Evolutionary conservation across 306 rosid genomes (phyloP), one percentile per base, ranked within the genome.

Genomic region (Prunus dulcis): DNA sequence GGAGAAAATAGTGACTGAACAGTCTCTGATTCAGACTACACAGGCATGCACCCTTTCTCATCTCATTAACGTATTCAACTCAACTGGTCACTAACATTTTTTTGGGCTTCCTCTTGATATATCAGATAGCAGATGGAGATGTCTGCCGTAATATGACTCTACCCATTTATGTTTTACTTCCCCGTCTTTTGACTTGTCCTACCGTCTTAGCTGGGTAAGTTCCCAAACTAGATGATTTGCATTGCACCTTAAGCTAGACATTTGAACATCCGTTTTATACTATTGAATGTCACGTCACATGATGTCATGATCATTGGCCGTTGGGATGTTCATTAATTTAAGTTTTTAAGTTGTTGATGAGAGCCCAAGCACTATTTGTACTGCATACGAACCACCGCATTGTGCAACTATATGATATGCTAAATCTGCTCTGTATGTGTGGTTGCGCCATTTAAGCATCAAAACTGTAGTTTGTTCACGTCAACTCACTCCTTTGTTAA

Each of bases 101-200:
- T 14, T 15, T 27, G 52, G 19, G 13, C 20, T 82, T 43, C 56
- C 67, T 69, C 57, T 71, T 69, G 76, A 53, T 76, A 27, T 49
- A 63, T 52, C 86, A 95, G 97, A 88, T 95, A 71, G 98, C 96
- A 52, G 98, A 92, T 76, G 97, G 98, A 78, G 96, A 94, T 69
- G 85, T 92, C 28, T 85, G 91, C 63, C 88, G 79, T 43, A 84
- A 85, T 77, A 79, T 92, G 81, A 84, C 90, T 8, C 71, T 95
- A 61, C 97, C 97, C 56, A 92, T 92, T 77, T 87, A 92, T 78
- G 88, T 84, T 50, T 75, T 89, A 75, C 91, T 88, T 78, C 96
- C 98, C 18, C 98, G 98, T 41, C 97, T 95, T 62, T 74, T 95
- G 88, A 92, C 97, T 6, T 92, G 97, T 80, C 96, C 98, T 1